Evolutionary conservation across 345 rosid genomes (phyloP).

Genomic region (Laguncularia racemosa): DNA sequence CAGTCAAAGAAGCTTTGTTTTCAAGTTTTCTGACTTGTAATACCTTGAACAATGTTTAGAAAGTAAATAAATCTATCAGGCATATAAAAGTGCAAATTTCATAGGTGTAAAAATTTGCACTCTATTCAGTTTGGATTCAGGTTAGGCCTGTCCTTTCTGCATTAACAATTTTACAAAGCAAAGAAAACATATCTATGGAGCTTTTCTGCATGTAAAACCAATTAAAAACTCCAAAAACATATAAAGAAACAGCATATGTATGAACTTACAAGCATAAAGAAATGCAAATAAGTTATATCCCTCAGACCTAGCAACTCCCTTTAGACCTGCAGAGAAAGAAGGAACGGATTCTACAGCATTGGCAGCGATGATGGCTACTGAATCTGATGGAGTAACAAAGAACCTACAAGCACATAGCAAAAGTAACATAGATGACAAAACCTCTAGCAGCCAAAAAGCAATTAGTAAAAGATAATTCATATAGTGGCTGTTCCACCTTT

Average conservation of each 20-base stretch:
- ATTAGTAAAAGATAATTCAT: too few relatives aligned
- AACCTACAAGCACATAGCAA: constrained; percentile 41
- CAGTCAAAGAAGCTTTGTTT: too few relatives aligned
- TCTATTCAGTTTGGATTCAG: too few relatives aligned
- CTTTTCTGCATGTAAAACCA: too few relatives aligned
- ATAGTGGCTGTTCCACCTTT: constrained; percentile 43
- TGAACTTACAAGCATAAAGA: not conserved
- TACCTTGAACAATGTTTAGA: too few relatives aligned
- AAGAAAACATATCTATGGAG: too few relatives aligned
- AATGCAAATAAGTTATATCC: constrained; percentile 3
- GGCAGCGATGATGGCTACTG: constrained; percentile 97
- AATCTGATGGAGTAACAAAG: constrained; percentile 98
- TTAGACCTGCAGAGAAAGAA: constrained; percentile 84
- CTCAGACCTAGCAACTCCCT: constrained; percentile 97
- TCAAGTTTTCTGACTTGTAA: too few relatives aligned
- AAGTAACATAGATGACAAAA: constrained; percentile 4
- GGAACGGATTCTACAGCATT: constrained; percentile 91
- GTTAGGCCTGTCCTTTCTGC: too few relatives aligned
- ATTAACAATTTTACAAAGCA: too few relatives aligned
- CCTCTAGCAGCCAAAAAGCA: not conserved
- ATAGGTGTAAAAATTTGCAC: too few relatives aligned
- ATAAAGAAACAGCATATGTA: not conserved
- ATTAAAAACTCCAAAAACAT: not conserved
- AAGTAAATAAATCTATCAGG: too few relatives aligned
- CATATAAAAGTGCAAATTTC: too few relatives aligned